phyloP scores from a whole-genome alignment of 2,329 filamentous ascomycete species.

The Monosporascus sp. region DNA sequence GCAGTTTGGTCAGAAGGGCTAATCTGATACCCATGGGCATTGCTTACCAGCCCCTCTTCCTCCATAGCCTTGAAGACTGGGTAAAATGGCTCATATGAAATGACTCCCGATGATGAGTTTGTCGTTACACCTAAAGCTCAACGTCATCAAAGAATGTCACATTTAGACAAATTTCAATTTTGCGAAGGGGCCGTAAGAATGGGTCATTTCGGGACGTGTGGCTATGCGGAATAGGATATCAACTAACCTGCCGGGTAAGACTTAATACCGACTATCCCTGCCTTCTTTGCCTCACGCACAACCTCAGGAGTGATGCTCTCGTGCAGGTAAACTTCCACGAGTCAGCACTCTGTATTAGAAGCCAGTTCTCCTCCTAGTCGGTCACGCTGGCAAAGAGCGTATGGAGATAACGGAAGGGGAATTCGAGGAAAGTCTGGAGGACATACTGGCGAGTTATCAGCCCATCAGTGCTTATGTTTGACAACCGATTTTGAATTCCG shows the following conservation, averaged over 20 bases:
- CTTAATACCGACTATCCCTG: conserved; percentile 51
- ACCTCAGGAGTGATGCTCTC: conserved; percentile 43
- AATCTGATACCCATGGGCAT: not conserved
- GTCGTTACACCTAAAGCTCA: conserved; percentile 22
- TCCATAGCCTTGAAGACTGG: conserved; percentile 65
- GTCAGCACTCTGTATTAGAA: not conserved
- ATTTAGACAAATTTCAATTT: not conserved
- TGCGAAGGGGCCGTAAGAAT: not conserved
- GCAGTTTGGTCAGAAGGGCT: not conserved
- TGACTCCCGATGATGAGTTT: conserved; percentile 40
- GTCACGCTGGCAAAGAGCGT: not conserved
- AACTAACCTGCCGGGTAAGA: conserved; percentile 36
- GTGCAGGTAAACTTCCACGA: conserved; percentile 38
- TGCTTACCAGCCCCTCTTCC: conserved; percentile 44
- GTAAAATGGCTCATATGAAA: conserved; percentile 49
- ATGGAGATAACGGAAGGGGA: not conserved
- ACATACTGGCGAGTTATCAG: not conserved
- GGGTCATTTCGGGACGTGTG: not conserved
- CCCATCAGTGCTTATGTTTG: not conserved
- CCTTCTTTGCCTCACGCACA: conserved; percentile 55
- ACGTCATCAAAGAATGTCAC: conserved; percentile 7
- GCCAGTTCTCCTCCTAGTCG: not conserved
- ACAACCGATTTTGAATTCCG: too few species aligned
- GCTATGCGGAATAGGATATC: not conserved
- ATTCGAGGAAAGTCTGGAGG: not conserved